Evolutionary conservation across 169 alveolate species (phyloP), one percentile per base, ranked within the genome.

Genomic region (Eimeria acervulina): DNA sequence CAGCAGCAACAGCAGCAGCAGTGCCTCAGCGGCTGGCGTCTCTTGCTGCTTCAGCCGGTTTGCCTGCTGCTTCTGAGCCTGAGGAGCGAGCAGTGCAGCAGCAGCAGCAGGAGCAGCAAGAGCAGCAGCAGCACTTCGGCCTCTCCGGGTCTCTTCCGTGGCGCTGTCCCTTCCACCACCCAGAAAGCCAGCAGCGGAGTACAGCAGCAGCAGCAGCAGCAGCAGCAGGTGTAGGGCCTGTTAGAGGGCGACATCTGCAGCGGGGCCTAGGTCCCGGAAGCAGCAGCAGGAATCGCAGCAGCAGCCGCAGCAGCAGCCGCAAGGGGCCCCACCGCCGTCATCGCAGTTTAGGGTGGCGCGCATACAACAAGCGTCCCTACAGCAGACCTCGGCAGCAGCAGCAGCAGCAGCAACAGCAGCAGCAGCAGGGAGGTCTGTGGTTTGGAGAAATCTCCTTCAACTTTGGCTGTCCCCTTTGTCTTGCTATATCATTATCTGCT

Each of bases 341-440:
- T 21, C 87, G 87, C 63, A 19, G 26, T 0, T 40, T 44, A 26
- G 59, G 87, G 28, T 40, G 87, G 87, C 26, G 87, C 38, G 87
- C 87, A 6, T 42, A 38, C 87, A 2, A 36, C 63, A 4, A 28
- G 2, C n/a, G 87, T 19, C 87, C 87, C 33, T 76, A 76, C 87
- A 76, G 87, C 59, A 13, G 87, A 23, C 59, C 87, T 28, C 87
- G 61, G 61, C 87, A 76, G 87, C 87, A 36, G 59, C 87, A 76
- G 87, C 87, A 76, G 87, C 87, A 76, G 83, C 83, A 72, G 83
- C 83, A 72, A 44, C 84, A 72, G 84, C 84, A 72, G 59, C 87
- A 36, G 63, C 87, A 76, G 59, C 59, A 38, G 26, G n/a, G 63
- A 19, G 87, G 63, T 36, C 87, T 42, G 28, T 40, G 59, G 87